Evolutionary conservation across 768 basidiomycete species (phyloP), one percentile per base, ranked within the genome.

Genomic region (Mrakia blollopis): DNA sequence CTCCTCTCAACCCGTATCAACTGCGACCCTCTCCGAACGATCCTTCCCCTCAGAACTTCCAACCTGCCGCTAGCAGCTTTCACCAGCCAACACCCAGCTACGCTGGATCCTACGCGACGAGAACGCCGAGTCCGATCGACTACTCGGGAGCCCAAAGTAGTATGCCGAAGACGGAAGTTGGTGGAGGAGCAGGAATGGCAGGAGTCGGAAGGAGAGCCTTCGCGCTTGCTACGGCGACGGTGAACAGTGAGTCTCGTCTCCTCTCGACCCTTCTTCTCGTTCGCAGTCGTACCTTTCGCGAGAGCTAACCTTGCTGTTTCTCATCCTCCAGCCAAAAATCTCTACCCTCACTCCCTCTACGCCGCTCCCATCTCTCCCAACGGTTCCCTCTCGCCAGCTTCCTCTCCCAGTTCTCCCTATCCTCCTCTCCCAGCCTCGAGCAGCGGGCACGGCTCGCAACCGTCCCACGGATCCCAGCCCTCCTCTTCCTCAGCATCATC

Each of bases 161-260:
- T 32, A 35, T 76, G 37, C 2, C 39, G 18, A 68, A 62, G 57
- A 68, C 75, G 4, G 75, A 76, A 28, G 68, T 60, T 3, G 75
- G 75, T 2, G 75, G 75, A 28, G 68, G 57, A 0, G 75, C 75
- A 3, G 75, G 75, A 5, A 32, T 67, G 39, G 75, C 75, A 28
- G 75, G 75, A 44, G 75, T 76, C 1, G 75, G 75, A 25, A 61
- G 75, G 32, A 69, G 75, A 39, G 68, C 75, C 30, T 76, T 76
- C 41, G 65, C 60, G n/a, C 37, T 70, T 5, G 75, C 74, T 41
- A 52, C 65, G 35, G 67, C 68, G 21, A 68, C 68, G 32, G 74
- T 23, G 28, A 50, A 32, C 28, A 74, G 47, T 62, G 68, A 71
- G 68, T 37, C n/a, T 68, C 39, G 5, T 50, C 47, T 21, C 16